phyloP scores from a whole-genome alignment of 148 eudicot genomes.

The Linanthus parryae region DNA sequence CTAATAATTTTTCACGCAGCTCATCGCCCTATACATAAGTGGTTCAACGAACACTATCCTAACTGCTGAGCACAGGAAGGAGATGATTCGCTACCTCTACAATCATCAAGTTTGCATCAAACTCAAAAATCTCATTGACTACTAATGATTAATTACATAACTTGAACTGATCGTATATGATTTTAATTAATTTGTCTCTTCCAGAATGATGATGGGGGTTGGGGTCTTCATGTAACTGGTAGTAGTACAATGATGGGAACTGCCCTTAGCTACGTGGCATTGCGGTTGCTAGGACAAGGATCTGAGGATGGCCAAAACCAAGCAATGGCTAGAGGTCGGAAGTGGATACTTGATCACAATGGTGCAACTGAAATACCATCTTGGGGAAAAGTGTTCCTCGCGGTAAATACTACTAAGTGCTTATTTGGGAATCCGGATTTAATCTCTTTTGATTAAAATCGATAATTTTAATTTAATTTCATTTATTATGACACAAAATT shows the following conservation, averaged over 20 bases:
- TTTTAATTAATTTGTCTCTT: too few relatives aligned
- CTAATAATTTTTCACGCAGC: neutral
- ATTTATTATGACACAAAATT: too few relatives aligned
- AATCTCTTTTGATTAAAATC: too few relatives aligned
- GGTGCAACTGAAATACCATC: conserved; percentile 16
- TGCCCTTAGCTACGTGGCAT: conserved; percentile 15
- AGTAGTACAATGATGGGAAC: conserved; percentile 19
- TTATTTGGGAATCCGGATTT: too few relatives aligned
- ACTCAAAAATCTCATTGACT: neutral
- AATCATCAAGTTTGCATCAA: conserved; percentile 7
- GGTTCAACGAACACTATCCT: conserved; percentile 1
- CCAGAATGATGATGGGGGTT: conserved; percentile 23
- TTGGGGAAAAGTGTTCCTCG: conserved; percentile 22
- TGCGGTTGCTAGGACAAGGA: conserved; percentile 19
- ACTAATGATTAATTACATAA: too few relatives aligned
- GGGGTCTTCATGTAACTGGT: conserved; percentile 21
- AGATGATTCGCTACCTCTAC: conserved; percentile 10
- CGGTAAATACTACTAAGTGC: too few relatives aligned
- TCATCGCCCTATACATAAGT: conserved; percentile 5
- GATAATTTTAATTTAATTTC: too few relatives aligned
- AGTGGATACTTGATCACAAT: conserved; percentile 18
- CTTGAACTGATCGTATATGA: too few relatives aligned
- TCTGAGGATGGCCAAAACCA: conserved; percentile 13
- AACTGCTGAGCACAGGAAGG: conserved; percentile 5
- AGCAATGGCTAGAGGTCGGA: conserved; percentile 11